Percentiles rank a stretch among this genome's conserved stretches.
phyloP scores from a whole-genome alignment of 148 eudicot genomes.

The Cornus controversa region DNA sequence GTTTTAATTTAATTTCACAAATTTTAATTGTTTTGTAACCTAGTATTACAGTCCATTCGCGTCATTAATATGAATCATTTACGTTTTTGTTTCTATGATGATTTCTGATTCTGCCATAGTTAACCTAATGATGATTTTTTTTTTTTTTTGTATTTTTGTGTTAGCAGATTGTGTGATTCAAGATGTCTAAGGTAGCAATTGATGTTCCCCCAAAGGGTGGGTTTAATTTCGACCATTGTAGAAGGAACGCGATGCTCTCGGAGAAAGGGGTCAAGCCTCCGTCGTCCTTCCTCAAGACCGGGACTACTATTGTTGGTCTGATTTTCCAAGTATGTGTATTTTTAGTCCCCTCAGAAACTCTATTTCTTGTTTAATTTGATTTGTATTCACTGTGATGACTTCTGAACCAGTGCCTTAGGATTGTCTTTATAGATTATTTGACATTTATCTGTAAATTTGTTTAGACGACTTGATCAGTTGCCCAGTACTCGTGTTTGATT shows the following conservation, averaged over 20 bases:
- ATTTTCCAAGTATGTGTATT: conserved; percentile 57
- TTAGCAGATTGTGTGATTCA: background rate
- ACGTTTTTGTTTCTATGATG: background rate
- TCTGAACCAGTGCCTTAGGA: too few relatives aligned
- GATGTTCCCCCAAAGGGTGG: conserved; percentile 71
- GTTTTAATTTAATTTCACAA: background rate
- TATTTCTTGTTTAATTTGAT: background rate
- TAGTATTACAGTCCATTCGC: background rate
- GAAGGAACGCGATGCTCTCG: conserved; percentile 66
- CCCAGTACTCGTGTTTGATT: background rate
- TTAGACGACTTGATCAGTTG: background rate
- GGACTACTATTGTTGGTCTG: conserved; percentile 84
- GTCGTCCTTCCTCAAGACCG: conserved; percentile 60
- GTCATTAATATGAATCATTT: background rate
- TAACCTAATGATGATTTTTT: background rate
- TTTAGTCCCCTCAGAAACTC: conserved; percentile 29
- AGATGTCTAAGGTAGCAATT: conserved; percentile 41
- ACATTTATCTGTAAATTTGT: background rate
- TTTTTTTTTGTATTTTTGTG: background rate
- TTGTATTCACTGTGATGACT: background rate
- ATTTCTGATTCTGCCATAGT: background rate
- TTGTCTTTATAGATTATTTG: background rate
- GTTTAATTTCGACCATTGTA: conserved; percentile 69
- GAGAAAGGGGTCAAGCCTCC: conserved; percentile 58
- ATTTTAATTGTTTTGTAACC: background rate